phyloP scores from a whole-genome alignment of 352 stramenopile species.

The Bremia lactucae region DNA sequence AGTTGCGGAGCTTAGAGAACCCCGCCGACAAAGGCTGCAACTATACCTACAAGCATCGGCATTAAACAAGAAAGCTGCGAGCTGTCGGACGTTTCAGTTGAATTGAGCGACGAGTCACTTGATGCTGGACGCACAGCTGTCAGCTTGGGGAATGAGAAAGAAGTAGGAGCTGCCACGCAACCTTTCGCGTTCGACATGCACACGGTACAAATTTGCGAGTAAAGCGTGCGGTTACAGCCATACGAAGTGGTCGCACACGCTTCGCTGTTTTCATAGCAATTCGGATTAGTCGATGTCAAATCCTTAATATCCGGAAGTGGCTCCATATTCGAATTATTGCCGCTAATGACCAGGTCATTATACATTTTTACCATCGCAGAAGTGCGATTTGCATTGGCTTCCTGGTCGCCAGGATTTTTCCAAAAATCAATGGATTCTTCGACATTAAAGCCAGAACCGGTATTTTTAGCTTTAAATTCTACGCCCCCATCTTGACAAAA shows the following conservation, averaged over 20 bases:
- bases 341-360: constrained; percentile 27
- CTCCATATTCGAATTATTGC: constrained; percentile 28
- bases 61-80: too few species aligned
- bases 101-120: too few species aligned
- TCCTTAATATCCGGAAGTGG: constrained; percentile 31
- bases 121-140: too few species aligned
- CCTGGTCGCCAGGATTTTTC: constrained; percentile 28
- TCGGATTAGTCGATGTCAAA: constrained; percentile 37
- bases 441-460: constrained; percentile 17
- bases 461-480: constrained; percentile 37
- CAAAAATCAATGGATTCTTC: constrained; percentile 48
- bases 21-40: too few species aligned
- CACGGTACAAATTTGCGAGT: constrained; percentile 50
- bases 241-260: constrained; percentile 28
- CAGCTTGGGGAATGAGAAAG: constrained; percentile 42
- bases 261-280: constrained; percentile 59
- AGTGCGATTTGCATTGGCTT: constrained; percentile 35
- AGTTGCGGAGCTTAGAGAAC: too few species aligned
- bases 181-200: constrained; percentile 20
- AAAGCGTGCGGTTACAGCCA: constrained; percentile 48
- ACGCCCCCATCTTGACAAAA: constrained; percentile 47
- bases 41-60: too few species aligned
- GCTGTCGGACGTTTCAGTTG: too few species aligned
- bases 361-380: constrained; percentile 39
- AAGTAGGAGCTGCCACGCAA: constrained; percentile 26